phyloP scores from a whole-genome alignment of 2,329 filamentous ascomycete genomes.

The Xylariales sp. region DNA sequence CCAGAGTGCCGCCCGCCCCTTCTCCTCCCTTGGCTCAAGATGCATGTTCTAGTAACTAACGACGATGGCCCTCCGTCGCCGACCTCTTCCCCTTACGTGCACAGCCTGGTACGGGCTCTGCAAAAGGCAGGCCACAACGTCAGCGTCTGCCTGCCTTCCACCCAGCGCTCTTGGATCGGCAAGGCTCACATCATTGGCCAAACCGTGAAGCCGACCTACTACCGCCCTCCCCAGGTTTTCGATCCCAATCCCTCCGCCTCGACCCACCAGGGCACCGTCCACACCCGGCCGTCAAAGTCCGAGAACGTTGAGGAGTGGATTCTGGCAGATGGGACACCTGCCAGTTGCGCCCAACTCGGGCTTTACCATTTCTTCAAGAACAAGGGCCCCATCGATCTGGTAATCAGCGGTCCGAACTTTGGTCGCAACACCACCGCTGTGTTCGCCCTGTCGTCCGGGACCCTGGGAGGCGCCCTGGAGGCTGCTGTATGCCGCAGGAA shows the following conservation, averaged over 20 bases:
- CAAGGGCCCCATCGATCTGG: slow-evolving; percentile 67
- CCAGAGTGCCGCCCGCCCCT: no score
- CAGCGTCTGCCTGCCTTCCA: slow-evolving; percentile 85
- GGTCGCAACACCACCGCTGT: slow-evolving; percentile 78
- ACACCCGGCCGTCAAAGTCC: slow-evolving; percentile 49
- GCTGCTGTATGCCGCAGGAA: slow-evolving; percentile 65
- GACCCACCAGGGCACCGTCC: slow-evolving; percentile 58
- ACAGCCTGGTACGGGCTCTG: slow-evolving; percentile 67
- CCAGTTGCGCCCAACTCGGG: slow-evolving; percentile 77
- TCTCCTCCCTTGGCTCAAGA: no score
- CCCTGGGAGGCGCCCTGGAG: slow-evolving; percentile 72
- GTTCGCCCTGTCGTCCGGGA: slow-evolving; percentile 74
- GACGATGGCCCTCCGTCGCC: slow-evolving; percentile 78
- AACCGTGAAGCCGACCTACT: slow-evolving; percentile 80
- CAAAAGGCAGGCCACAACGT: slow-evolving; percentile 77
- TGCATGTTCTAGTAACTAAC: slow-evolving; percentile 68
- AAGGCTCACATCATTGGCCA: slow-evolving; percentile 96
- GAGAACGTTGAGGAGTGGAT: slow-evolving; percentile 71
- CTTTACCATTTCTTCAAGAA: slow-evolving; percentile 75
- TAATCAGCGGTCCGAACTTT: slow-evolving; percentile 79
- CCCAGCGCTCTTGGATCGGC: slow-evolving; percentile 95
- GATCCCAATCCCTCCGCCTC: slow-evolving; percentile 33
- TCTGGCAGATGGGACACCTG: slow-evolving; percentile 75
- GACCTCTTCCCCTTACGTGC: slow-evolving; percentile 75
- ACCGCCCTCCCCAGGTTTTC: slow-evolving; percentile 49